Base-by-base conservation (phyloP, 805 yeast species). In the Debaryomyces prosopidis region DNA sequence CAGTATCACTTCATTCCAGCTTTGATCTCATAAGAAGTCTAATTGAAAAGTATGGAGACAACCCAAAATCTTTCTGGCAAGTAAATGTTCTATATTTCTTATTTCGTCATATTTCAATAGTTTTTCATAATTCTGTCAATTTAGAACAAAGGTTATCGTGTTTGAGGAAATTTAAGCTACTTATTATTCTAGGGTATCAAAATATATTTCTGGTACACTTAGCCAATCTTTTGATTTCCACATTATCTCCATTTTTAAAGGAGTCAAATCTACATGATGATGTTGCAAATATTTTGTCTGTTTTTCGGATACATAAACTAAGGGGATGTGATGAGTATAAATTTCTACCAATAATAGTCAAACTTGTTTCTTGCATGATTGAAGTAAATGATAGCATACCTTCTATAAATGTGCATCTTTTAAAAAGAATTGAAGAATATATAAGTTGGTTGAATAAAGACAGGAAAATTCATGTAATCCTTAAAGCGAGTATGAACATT, bases 161-260 rank as follows among this genome's bases (percentile, higher is more conserved):
- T 20, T 32, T 78, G 5, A 60, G 80, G 44, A 66, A 59, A 43
- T 42, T 79, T 16, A 75, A 75, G 45, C 47, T 71, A 1, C 44
- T 77, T 5, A 51, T 71, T 6, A 37, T 62, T 6, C 39, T 68
- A 15, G 66, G 69, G 7, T 46, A 32, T 40, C 2, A 44, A 32
- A 0, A 54, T 60, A n/a, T 30, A 27, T 1, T 36, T 9, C 36
- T 52, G 32, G 42, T 46, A 9, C 49, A 64, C 4, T 36, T 74
- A 7, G 40, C 52, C 1, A 39, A 43, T 1, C 52, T 66, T 2
- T 19, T 69, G 3, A 46, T 52, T 15, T 39, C 44, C 1, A 46
- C 47, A n/a, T 49, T 65, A 19, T 41, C 55, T n/a, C 57, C 53
- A 18, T 51, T 62, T 23, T 43, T 74, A 1, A 5, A 41, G 0